These are phyloP conservation scores for Lavandula angustifolia DNA, from an alignment of 257 asterid species.

Conservation along the genomic window DNA sequence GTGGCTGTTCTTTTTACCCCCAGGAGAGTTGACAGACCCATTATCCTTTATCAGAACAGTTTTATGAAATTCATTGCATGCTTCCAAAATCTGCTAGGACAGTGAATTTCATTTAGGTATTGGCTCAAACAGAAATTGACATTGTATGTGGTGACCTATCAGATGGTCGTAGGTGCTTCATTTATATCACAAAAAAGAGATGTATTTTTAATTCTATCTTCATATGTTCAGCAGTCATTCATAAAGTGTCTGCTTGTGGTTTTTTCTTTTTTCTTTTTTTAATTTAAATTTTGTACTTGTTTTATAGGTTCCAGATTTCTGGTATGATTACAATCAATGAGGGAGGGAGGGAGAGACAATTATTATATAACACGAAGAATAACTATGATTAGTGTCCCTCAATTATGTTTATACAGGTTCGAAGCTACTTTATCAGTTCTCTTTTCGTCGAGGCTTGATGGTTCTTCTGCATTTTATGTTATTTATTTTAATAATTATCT, in stretches of 20 bases:
- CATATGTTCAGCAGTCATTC: neutral
- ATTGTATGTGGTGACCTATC: constrained; percentile 16
- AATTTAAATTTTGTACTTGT: neutral
- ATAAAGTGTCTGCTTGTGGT: neutral
- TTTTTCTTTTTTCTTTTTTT: neutral
- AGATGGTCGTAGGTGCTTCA: constrained; percentile 26
- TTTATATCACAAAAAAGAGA: constrained; percentile 25
- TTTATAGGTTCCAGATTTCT: neutral
- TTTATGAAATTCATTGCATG: neutral
- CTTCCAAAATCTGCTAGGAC: neutral
- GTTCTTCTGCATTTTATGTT: neutral
- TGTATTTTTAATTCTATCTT: constrained; percentile 12
- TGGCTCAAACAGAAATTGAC: constrained; percentile 12
- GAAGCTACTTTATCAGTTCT: constrained; percentile 8
- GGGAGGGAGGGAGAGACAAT: constrained; percentile 11
- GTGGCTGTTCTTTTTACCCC: neutral
- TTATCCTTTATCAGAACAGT: too few relatives aligned
- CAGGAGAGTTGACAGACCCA: neutral
- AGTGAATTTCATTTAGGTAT: constrained; percentile 8
- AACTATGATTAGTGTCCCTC: constrained; percentile 30
- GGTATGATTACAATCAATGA: constrained; percentile 26
- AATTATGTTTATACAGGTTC: constrained; percentile 11
- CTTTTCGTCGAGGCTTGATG: constrained; percentile 10
- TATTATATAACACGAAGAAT: constrained; percentile 14
- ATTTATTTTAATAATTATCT: too few relatives aligned